phyloP scores from a whole-genome alignment of 805 yeast genomes.

The Candida xyloterini region DNA sequence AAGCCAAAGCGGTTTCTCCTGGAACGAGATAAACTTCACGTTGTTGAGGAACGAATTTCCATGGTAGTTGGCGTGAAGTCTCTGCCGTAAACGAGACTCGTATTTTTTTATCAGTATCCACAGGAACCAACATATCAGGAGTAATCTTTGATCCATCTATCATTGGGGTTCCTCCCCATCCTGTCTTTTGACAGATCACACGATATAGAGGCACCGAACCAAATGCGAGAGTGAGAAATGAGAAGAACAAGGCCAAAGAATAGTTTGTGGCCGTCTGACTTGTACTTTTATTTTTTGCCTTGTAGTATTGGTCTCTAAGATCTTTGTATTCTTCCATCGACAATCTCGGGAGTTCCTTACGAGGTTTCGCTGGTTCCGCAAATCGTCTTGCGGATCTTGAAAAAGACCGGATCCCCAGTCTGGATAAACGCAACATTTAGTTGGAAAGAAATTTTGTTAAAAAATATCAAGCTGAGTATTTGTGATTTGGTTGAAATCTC shows the following conservation, averaged over 20 bases:
- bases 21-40: conserved; percentile 90
- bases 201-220: conserved; percentile 92
- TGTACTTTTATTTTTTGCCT: conserved; percentile 30
- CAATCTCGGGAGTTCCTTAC: conserved; percentile 29
- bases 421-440: neutral
- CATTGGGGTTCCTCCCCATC: conserved; percentile 94
- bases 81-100: conserved; percentile 88
- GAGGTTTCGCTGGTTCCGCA: conserved; percentile 1
- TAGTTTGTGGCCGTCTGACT: conserved; percentile 63
- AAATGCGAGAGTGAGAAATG: conserved; percentile 75
- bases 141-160: conserved; percentile 81
- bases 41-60: conserved; percentile 95
- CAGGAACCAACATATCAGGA: conserved; percentile 83
- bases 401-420: conserved; percentile 5
- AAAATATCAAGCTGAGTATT: no score
- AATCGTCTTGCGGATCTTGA: conserved; percentile 1
- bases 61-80: conserved; percentile 84
- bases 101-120: conserved; percentile 78
- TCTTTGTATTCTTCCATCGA: conserved; percentile 31
- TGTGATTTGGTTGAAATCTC: neutral
- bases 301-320: conserved; percentile 27
- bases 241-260: conserved; percentile 62
- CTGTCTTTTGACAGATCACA: conserved; percentile 89
- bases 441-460: neutral
- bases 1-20: conserved; percentile 96